Percentiles rank a stretch among this genome's conserved stretches.
These are phyloP conservation scores for Psophocarpus tetragonolobus DNA, from an alignment of 306 rosid genomes.

Conservation along the genomic window DNA sequence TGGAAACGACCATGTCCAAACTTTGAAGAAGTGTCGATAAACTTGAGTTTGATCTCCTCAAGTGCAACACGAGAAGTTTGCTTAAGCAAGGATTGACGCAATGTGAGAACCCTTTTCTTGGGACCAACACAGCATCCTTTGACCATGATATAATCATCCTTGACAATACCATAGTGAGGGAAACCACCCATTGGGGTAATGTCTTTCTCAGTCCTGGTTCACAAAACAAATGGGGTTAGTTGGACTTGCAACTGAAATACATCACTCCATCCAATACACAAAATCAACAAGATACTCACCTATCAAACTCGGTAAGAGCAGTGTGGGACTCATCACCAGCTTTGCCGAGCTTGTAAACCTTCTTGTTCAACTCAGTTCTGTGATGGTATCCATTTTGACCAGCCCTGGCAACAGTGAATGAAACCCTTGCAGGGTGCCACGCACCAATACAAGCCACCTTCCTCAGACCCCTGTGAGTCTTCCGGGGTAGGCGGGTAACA, in stretches of 20 bases:
- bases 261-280: background rate
- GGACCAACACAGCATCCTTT: slow-evolving; percentile 88
- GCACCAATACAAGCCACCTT: slow-evolving; percentile 98
- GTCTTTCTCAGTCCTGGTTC: slow-evolving; percentile 83
- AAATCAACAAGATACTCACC: slow-evolving; percentile 38
- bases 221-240: background rate
- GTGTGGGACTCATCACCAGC: slow-evolving; percentile 61
- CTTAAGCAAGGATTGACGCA: slow-evolving; percentile 83
- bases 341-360: slow-evolving; percentile 76
- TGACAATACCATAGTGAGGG: slow-evolving; percentile 88
- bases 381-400: slow-evolving; percentile 93
- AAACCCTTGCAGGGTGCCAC: slow-evolving; percentile 94
- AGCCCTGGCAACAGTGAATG: slow-evolving; percentile 90
- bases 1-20: slow-evolving; percentile 93
- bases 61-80: slow-evolving; percentile 78
- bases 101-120: slow-evolving; percentile 77
- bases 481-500: slow-evolving; percentile 88
- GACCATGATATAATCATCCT: slow-evolving; percentile 69
- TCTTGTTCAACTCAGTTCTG: slow-evolving; percentile 84
- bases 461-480: slow-evolving; percentile 88
- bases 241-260: background rate
- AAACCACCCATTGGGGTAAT: slow-evolving; percentile 90
- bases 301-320: slow-evolving; percentile 74
- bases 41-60: slow-evolving; percentile 86
- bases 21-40: slow-evolving; percentile 84